Conservation (phyloP, 1,284 basidiomycete genomes). For the Inonotus obliquus region DNA sequence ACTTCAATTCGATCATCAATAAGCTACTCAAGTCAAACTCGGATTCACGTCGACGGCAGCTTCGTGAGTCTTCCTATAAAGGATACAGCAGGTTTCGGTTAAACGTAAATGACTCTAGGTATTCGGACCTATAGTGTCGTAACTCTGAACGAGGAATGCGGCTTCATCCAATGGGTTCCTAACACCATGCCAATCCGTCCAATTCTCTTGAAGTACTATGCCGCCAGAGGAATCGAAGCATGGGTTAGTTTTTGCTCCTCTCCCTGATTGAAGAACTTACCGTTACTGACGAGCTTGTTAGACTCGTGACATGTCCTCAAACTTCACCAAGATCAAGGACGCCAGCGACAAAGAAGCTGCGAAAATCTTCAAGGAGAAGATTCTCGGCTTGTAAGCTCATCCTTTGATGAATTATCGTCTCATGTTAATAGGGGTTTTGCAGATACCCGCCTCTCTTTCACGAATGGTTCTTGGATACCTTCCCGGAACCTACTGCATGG, state of each 20-base stretch:
- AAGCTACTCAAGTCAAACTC: slow-evolving; percentile 93
- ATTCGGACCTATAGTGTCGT: slow-evolving; percentile 96
- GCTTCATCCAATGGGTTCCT: slow-evolving; percentile 98
- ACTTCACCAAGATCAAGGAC: slow-evolving; percentile 56
- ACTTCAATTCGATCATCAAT: slow-evolving; percentile 98
- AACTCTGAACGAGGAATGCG: slow-evolving; percentile 95
- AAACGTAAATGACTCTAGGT: slow-evolving; percentile 43
- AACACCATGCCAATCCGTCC: slow-evolving; percentile 86
- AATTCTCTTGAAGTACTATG: slow-evolving; percentile 76
- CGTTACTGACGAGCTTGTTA: background rate
- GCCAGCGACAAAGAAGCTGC: slow-evolving; percentile 47
- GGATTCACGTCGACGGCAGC: slow-evolving; percentile 84
- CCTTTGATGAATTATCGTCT: slow-evolving; percentile 30
- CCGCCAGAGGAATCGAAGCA: slow-evolving; percentile 48
- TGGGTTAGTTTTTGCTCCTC: slow-evolving; percentile 50
- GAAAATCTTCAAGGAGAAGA: slow-evolving; percentile 53
- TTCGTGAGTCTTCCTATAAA: slow-evolving; percentile 52
- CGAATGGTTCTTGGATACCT: slow-evolving; percentile 96
- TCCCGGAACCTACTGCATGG: slow-evolving; percentile 97
- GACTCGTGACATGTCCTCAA: slow-evolving; percentile 46
- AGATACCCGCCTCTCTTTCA: slow-evolving; percentile 88
- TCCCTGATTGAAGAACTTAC: background rate
- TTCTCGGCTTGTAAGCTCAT: slow-evolving; percentile 58
- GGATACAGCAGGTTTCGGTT: background rate
- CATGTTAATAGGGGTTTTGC: background rate